Evolutionary conservation across 257 asterid genomes (phyloP).

Genomic region (Jasminum sambac): DNA sequence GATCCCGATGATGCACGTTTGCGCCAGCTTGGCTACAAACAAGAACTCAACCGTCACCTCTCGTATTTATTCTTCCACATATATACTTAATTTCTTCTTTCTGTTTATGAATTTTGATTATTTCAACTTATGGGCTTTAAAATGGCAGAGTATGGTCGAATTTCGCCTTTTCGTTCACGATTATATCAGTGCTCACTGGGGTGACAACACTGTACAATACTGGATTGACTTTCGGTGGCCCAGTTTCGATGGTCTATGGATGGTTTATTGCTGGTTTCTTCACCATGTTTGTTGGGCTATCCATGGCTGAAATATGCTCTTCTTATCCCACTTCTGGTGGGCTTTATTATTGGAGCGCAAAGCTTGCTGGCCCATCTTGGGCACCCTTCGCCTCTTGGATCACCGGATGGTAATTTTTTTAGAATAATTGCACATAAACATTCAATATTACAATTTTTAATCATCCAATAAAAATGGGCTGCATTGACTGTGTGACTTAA

Average conservation of each 20-base stretch:
- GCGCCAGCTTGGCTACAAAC: constrained; percentile 89
- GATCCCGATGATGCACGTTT: constrained; percentile 90
- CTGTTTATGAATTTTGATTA: background rate
- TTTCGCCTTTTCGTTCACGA: constrained; percentile 89
- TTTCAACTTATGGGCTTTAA: background rate
- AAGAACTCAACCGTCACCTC: constrained; percentile 98
- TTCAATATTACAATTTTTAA: too few species aligned
- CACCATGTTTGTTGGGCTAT: constrained; percentile 77
- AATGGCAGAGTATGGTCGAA: constrained; percentile 73
- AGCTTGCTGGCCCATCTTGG: constrained; percentile 95
- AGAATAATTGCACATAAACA: too few species aligned
- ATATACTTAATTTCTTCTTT: background rate
- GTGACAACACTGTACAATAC: constrained; percentile 80
- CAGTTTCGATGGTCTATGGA: constrained; percentile 78
- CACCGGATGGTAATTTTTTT: constrained; percentile 99
- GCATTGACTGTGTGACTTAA: too few species aligned
- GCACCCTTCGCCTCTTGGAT: constrained; percentile 99
- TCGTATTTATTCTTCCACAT: constrained; percentile 77
- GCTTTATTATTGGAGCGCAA: constrained; percentile 97
- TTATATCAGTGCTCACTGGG: constrained; percentile 92
- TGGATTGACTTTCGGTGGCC: constrained; percentile 88
- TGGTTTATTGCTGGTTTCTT: constrained; percentile 84
- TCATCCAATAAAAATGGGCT: too few species aligned
- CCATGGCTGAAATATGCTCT: constrained; percentile 99
- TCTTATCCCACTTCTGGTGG: constrained; percentile 98